These are phyloP conservation scores for Komagataella kurtzmanii DNA, from an alignment of 805 yeast species.

Conservation along the genomic window DNA sequence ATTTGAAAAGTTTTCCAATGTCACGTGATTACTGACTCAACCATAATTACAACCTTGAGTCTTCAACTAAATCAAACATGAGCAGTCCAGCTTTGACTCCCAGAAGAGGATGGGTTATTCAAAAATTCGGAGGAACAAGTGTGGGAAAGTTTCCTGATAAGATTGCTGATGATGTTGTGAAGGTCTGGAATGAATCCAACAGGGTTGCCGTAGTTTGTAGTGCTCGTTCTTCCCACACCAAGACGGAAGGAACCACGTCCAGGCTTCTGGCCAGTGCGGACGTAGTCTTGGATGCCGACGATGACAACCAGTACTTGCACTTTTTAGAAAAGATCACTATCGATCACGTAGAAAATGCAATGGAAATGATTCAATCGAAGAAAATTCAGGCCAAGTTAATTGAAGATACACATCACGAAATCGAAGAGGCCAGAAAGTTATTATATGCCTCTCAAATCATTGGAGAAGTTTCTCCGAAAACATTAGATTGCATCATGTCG, in stretches of 20 bases:
- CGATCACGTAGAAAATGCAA: slow-evolving; percentile 74
- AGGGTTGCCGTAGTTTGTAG: slow-evolving; percentile 92
- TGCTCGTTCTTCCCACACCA: slow-evolving; percentile 84
- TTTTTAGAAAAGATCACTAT: slow-evolving; percentile 55
- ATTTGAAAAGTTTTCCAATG: not conserved
- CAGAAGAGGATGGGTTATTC: slow-evolving; percentile 50
- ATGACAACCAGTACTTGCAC: slow-evolving; percentile 28
- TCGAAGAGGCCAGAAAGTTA: slow-evolving; percentile 54
- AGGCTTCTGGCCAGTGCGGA: slow-evolving; percentile 80
- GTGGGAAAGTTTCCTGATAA: slow-evolving; percentile 88
- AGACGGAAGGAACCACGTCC: slow-evolving; percentile 92
- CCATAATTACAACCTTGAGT: not conserved
- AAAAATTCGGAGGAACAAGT: slow-evolving; percentile 94
- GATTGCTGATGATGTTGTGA: slow-evolving; percentile 77
- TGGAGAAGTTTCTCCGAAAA: slow-evolving; percentile 83
- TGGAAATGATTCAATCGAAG: slow-evolving; percentile 27
- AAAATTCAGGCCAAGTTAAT: slow-evolving; percentile 40
- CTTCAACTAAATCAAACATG: not conserved
- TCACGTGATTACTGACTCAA: not conserved
- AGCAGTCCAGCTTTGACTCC: not conserved
- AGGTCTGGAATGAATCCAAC: slow-evolving; percentile 40
- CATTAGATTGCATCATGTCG: slow-evolving; percentile 82
- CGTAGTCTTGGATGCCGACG: slow-evolving; percentile 45
- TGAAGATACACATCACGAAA: slow-evolving; percentile 45
- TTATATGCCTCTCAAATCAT: slow-evolving; percentile 81